Base-by-base conservation (phyloP, 1,284 basidiomycete species). In the Pseudozyma tsukubaensis region DNA sequence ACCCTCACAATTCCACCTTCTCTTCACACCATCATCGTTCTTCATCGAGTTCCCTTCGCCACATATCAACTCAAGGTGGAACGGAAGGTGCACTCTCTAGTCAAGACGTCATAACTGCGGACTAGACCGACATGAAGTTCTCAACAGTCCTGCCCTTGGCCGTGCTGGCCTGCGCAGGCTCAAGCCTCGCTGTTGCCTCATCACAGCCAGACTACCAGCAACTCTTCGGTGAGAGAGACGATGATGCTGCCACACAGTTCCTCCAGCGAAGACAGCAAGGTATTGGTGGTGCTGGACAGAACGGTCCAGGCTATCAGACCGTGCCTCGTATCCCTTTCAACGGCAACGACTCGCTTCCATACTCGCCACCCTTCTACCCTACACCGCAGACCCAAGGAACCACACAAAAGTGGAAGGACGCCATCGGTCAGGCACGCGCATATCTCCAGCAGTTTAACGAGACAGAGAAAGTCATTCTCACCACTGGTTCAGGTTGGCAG, bases 331-430 rank as follows among this genome's bases (percentile, higher is more conserved):
- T 66, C 1, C 72, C 77, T 6, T 75, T 78, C 52, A 51, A 67
- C 24, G 76, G 76, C 21, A 66, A 69, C 56, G 77, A 79, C 48
- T 67, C 69, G 39, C 55, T 79, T 19, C 77, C 77, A 43, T 76
- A 64, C 50, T 76, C 73, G 51, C 73, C 73, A 13, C 72, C 78
- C n/a, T 72, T 65, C 52, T 76, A 76, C 60, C 76, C 76, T 5
- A 62, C 72, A 16, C 78, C 78, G 29, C 70, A 70, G 50, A 76
- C 72, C 14, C 19, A 64, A n/a, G 70, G 65, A 24, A 61, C 56
- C 18, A 60, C 59, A 0, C 63, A 76, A 19, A 78, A 84, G 91
- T 92, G 76, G 90, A 90, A 63, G 88, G 91, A 77, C 86, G 91
- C 78, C 87, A 87, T 74, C 84, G 83, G 13, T 89, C 89, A 44